phyloP scores from a whole-genome alignment of 2,329 filamentous ascomycete genomes.

The Ascochyta rabiei region DNA sequence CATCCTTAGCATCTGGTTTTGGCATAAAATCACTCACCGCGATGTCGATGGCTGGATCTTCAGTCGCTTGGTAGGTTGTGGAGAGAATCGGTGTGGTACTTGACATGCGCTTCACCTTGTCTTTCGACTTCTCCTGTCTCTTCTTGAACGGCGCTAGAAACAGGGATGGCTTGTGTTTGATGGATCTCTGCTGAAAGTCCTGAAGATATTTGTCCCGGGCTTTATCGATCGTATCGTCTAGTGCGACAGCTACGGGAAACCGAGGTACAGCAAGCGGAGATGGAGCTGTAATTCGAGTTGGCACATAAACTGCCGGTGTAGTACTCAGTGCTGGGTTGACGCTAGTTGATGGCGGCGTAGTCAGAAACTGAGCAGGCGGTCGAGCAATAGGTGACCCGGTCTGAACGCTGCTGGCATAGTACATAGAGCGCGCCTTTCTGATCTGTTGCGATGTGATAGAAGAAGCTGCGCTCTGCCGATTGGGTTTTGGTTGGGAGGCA shows the following conservation, averaged over 20 bases:
- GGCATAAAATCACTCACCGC: constrained; percentile 31
- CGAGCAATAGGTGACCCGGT: constrained; percentile 46
- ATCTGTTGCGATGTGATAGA: constrained; percentile 44
- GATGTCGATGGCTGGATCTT: constrained; percentile 17
- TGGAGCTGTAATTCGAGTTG: constrained; percentile 15
- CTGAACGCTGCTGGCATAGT: constrained; percentile 47
- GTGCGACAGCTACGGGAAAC: constrained; percentile 34
- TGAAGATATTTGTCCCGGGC: constrained; percentile 51
- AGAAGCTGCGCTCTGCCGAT: constrained; percentile 31
- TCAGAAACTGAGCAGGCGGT: constrained; percentile 41
- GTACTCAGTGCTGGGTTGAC: constrained; percentile 9
- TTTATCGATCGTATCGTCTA: constrained; percentile 35
- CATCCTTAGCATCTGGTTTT: constrained; percentile 57
- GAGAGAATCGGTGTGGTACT: constrained; percentile 1
- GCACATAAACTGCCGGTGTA: background rate
- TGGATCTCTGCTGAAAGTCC: constrained; percentile 48
- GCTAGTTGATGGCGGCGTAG: constrained; percentile 25
- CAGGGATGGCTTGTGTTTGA: constrained; percentile 52
- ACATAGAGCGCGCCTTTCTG: constrained; percentile 48
- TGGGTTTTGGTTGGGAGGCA: constrained; percentile 31
- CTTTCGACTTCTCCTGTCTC: constrained; percentile 41
- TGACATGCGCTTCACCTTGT: constrained; percentile 20
- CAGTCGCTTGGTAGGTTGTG: constrained; percentile 21
- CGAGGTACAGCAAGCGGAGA: constrained; percentile 32
- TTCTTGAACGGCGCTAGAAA: constrained; percentile 54